Conservation (phyloP, 176 grass and related monocot species). For the Saccharum officinarum region DNA sequence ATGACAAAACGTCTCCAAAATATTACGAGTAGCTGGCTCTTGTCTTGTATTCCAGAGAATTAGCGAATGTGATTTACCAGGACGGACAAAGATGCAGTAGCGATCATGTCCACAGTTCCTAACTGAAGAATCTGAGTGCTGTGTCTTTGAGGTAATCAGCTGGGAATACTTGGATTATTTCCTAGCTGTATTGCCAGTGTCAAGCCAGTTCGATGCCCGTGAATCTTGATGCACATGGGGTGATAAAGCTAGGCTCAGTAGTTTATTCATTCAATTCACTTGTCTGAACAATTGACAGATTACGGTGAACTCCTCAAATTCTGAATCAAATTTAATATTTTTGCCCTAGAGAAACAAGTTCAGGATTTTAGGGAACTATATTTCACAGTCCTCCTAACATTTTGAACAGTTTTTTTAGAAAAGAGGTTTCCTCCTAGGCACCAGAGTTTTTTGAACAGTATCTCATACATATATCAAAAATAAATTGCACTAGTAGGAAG, state of each 20-base stretch:
- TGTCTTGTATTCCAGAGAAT: not conserved
- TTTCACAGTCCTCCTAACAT: too few species aligned
- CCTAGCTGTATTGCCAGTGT: not conserved
- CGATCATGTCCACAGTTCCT: not conserved
- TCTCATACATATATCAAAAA: too few species aligned
- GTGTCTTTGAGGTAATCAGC: conserved; percentile 22
- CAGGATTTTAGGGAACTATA: too few species aligned
- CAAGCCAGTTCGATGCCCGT: not conserved
- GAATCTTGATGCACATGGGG: not conserved
- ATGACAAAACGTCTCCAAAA: not conserved
- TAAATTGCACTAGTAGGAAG: too few species aligned
- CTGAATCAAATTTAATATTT: not conserved
- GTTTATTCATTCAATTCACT: too few species aligned
- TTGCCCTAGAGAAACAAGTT: too few species aligned
- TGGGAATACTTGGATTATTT: not conserved
- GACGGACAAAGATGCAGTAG: not conserved
- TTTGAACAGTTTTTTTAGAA: too few species aligned
- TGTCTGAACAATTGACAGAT: too few species aligned
- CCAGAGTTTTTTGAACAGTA: too few species aligned
- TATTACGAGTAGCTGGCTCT: not conserved
- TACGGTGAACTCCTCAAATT: not conserved
- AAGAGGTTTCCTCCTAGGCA: too few species aligned
- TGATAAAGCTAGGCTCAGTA: not conserved
- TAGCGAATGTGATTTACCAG: not conserved
- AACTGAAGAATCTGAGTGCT: not conserved